phyloP scores from a whole-genome alignment of 129 eudicot genomes.

The Rutidosis leptorrhynchoides region DNA sequence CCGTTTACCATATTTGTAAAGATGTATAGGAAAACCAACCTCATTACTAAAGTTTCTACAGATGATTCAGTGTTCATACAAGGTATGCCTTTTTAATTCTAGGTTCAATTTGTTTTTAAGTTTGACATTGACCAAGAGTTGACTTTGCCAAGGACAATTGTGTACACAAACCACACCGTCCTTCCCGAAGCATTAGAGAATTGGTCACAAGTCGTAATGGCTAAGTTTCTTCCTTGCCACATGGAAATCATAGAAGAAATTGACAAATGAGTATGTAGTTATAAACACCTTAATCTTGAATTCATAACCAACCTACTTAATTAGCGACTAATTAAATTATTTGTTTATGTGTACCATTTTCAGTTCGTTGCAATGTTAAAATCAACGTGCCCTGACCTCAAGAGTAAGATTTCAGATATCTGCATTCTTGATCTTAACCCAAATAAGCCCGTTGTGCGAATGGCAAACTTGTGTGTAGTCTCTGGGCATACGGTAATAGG shows the following conservation, averaged over 20 bases:
- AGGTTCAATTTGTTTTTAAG: too few species aligned
- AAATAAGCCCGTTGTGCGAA: conserved; percentile 88
- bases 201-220: conserved; percentile 94
- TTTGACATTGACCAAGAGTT: too few species aligned
- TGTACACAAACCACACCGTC: too few species aligned
- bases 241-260: conserved; percentile 98
- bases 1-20: too few species aligned
- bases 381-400: conserved; percentile 76
- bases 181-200: too few species aligned
- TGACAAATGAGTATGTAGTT: conserved; percentile 65
- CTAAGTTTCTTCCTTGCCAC: conserved; percentile 98
- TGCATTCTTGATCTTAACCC: conserved; percentile 85
- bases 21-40: too few species aligned
- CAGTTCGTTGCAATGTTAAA: conserved; percentile 75
- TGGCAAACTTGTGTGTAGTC: conserved; percentile 98
- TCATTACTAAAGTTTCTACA: too few species aligned
- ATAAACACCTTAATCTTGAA: conserved; percentile 1
- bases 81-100: too few species aligned
- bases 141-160: too few species aligned
- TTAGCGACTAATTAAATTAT: conserved; percentile 10
- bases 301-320: conserved; percentile 1
- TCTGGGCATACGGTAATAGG: conserved; percentile 83
- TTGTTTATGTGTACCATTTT: conserved; percentile 9
- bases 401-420: conserved; percentile 63
- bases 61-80: too few species aligned